Conservation (phyloP, 1,284 basidiomycete species). For the Meira nashicola region DNA sequence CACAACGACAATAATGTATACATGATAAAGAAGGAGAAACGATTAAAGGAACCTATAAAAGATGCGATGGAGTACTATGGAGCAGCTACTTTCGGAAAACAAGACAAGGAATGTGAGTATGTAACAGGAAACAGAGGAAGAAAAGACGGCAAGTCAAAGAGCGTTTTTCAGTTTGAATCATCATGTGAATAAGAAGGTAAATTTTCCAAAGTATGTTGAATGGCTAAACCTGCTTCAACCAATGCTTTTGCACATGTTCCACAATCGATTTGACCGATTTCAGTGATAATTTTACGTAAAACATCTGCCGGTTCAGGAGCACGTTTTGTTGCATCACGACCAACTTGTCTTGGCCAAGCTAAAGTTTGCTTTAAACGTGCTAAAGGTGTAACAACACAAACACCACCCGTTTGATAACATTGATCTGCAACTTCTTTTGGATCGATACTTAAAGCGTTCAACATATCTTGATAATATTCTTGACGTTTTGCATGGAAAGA, state of each 20-base stretch:
- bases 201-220: constrained; percentile 11
- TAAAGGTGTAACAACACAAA: constrained; percentile 10
- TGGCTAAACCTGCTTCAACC: constrained; percentile 10
- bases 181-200: constrained; percentile 12
- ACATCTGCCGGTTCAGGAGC: constrained; percentile 13
- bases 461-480: constrained; percentile 11
- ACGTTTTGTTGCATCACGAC: constrained; percentile 7
- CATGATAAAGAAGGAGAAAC: too few species aligned
- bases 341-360: constrained; percentile 11
- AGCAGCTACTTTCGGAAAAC: too few species aligned
- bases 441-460: constrained; percentile 12
- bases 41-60: too few species aligned
- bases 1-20: too few species aligned
- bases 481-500: constrained; percentile 12
- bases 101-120: background rate
- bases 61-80: too few species aligned
- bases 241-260: constrained; percentile 13
- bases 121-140: background rate
- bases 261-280: constrained; percentile 16
- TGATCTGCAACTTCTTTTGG: constrained; percentile 15
- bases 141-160: background rate
- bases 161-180: background rate
- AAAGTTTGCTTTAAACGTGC: constrained; percentile 9
- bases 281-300: constrained; percentile 9
- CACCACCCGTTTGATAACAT: constrained; percentile 16